These are phyloP conservation scores for Entomortierella parvispora DNA, from an alignment of 192 early-diverging fungal genomes.

Conservation along the genomic window DNA sequence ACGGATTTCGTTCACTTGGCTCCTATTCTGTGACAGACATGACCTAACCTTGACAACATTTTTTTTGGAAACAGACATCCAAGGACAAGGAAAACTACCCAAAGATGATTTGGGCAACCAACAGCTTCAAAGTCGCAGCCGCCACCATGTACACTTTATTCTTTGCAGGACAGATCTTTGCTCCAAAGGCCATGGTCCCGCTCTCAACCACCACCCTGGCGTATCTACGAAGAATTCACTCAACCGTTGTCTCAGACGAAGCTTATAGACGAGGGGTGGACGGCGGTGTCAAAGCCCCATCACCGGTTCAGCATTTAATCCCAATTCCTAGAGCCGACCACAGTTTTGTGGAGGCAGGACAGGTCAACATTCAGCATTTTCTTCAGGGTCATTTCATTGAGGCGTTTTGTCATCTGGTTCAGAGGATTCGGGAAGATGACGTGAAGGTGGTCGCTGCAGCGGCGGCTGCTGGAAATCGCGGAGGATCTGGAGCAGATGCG, in stretches of 20 bases:
- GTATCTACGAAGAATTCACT: constrained; percentile 22
- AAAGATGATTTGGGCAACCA: constrained; percentile 71
- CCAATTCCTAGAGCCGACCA: constrained; percentile 26
- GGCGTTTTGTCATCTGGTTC: constrained; percentile 51
- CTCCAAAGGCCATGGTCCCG: constrained; percentile 56
- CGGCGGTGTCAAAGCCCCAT: constrained; percentile 26
- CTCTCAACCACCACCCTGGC: constrained; percentile 32
- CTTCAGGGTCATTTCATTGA: constrained; percentile 61
- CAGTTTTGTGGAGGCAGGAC: constrained; percentile 34
- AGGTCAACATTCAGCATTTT: constrained; percentile 60
- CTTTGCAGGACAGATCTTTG: constrained; percentile 62
- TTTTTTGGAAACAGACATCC: constrained; percentile 17
- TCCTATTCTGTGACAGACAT: no score
- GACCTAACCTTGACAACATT: not conserved
- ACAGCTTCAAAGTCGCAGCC: constrained; percentile 60
- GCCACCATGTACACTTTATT: constrained; percentile 70
- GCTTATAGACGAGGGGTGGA: constrained; percentile 30
- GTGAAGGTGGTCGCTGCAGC: not conserved
- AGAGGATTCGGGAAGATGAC: constrained; percentile 47
- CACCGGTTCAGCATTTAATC: constrained; percentile 36
- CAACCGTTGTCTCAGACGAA: constrained; percentile 26
- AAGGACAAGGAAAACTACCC: constrained; percentile 56
- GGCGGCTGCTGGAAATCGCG: not conserved
- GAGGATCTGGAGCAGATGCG: not conserved
- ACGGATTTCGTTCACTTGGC: not conserved